Evolutionary conservation across 164 flowering plant species (phyloP).

Genomic region (Vitis riparia): DNA sequence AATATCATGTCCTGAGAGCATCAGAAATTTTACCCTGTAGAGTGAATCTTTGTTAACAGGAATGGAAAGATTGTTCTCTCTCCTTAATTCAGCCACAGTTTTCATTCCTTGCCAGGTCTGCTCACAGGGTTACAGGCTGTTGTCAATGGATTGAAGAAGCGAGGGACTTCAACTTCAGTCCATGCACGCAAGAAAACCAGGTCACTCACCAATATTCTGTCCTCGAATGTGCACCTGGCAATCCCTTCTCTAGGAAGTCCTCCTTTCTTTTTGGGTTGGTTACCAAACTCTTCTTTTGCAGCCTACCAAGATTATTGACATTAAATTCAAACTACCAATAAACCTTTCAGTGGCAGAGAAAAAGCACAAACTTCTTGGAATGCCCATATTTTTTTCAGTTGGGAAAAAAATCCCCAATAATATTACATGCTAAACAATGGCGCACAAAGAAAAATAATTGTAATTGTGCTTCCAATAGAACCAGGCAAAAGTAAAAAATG

Average conservation of each 20-base stretch:
- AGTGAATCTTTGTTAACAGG: constrained; percentile 91
- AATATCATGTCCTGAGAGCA: too few species aligned
- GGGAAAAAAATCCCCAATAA: too few species aligned
- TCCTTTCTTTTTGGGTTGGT: constrained; percentile 57
- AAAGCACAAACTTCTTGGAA: too few species aligned
- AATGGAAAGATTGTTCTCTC: constrained; percentile 60
- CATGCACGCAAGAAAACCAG: constrained; percentile 87
- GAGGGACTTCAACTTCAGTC: constrained; percentile 82
- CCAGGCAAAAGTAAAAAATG: background rate
- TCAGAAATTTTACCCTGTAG: constrained; percentile 60
- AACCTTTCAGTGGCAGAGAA: too few species aligned
- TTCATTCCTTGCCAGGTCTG: constrained; percentile 86
- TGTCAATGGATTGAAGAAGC: constrained; percentile 76
- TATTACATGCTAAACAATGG: too few species aligned
- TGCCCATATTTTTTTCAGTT: too few species aligned
- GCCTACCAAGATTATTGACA: constrained; percentile 51
- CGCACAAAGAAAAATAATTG: too few species aligned
- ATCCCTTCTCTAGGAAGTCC: constrained; percentile 69
- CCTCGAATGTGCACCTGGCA: constrained; percentile 98
- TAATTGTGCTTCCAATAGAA: background rate
- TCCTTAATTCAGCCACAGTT: constrained; percentile 78
- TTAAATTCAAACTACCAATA: background rate
- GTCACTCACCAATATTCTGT: constrained; percentile 87
- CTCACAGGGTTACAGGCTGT: constrained; percentile 83
- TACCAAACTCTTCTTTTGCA: constrained; percentile 80